These are phyloP conservation scores for Erysiphe pisi DNA, from an alignment of 2,329 filamentous ascomycete genomes.

Conservation along the genomic window DNA sequence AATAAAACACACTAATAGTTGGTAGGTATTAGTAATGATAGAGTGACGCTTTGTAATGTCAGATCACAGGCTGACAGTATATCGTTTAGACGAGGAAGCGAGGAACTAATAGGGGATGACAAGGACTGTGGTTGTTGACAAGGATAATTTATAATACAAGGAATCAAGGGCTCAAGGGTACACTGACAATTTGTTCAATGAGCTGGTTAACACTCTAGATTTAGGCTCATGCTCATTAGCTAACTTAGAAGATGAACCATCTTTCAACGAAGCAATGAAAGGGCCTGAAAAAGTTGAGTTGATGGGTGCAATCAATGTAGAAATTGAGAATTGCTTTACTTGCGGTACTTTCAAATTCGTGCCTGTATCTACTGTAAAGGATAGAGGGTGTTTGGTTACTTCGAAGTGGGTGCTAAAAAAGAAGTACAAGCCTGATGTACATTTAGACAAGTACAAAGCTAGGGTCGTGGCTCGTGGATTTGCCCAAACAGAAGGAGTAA, in stretches of 20 bases:
- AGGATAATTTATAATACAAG: too few relatives aligned
- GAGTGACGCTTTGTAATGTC: too few relatives aligned
- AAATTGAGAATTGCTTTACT: background rate
- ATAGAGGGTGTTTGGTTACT: background rate
- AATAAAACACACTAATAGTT: too few relatives aligned
- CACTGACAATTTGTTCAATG: background rate
- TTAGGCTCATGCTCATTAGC: background rate
- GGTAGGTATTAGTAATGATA: too few relatives aligned
- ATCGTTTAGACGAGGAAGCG: too few relatives aligned
- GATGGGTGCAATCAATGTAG: background rate
- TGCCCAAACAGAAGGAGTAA: background rate
- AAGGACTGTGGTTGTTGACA: too few relatives aligned
- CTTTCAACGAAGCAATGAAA: background rate
- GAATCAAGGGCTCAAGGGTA: too few relatives aligned
- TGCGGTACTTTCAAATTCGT: background rate
- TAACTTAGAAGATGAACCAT: background rate
- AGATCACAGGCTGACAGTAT: too few relatives aligned
- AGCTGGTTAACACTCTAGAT: background rate
- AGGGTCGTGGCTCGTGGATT: background rate
- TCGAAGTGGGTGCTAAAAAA: slow-evolving; percentile 12
- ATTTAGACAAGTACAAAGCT: slow-evolving; percentile 25
- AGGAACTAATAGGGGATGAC: too few relatives aligned
- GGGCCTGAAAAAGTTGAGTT: background rate
- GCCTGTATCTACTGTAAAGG: background rate
- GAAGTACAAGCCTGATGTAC: background rate